Evolutionary conservation across 176 grass and related monocot genomes (phyloP).

Genomic region (Lolium multiflorum): DNA sequence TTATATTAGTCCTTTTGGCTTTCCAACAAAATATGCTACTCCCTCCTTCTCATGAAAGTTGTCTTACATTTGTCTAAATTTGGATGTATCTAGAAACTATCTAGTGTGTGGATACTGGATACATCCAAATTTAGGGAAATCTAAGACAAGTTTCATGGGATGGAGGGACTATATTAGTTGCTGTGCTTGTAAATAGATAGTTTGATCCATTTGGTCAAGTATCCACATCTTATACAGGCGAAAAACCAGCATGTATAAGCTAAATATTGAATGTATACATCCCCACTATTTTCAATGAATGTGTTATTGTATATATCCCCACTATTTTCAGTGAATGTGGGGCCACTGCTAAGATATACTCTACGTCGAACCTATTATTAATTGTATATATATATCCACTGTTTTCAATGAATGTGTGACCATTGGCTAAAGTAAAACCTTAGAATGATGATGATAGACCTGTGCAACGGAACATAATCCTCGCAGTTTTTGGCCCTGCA

Average conservation of each 20-base stretch:
- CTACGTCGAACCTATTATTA: neutral
- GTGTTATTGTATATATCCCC: neutral
- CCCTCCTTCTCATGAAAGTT: too few relatives aligned
- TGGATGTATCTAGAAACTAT: too few relatives aligned
- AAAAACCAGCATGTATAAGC: neutral
- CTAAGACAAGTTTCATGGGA: too few relatives aligned
- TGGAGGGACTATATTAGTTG: neutral
- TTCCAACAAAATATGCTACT: neutral
- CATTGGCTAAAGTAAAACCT: slow-evolving; percentile 18
- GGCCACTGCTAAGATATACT: neutral
- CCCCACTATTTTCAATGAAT: slow-evolving; percentile 20
- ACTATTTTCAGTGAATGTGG: slow-evolving; percentile 16
- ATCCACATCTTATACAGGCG: neutral
- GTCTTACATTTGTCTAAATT: too few relatives aligned
- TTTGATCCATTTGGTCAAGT: neutral
- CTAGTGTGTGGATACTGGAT: too few relatives aligned
- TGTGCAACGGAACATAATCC: neutral
- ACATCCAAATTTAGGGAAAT: too few relatives aligned
- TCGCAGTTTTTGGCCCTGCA: neutral
- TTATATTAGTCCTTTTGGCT: neutral
- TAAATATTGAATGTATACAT: slow-evolving; percentile 14
- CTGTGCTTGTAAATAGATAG: neutral
- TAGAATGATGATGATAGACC: neutral
- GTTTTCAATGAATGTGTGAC: slow-evolving; percentile 8
- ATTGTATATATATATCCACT: slow-evolving; percentile 9